phyloP scores from a whole-genome alignment of 805 yeast species.

The Yamadazyma olivae region DNA sequence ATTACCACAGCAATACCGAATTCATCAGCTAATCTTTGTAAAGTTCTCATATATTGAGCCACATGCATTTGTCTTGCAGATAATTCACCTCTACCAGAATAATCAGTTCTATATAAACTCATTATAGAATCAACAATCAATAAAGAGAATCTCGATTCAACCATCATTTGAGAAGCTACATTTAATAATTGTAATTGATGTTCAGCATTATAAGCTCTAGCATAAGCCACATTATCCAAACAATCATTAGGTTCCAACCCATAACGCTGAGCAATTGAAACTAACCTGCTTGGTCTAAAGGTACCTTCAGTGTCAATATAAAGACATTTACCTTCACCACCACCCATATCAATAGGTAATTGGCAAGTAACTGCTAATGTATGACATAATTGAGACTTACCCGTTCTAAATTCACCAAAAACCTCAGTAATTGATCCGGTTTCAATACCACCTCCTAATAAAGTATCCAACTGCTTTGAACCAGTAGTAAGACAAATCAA shows the following conservation, averaged over 20 bases:
- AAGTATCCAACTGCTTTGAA: constrained; percentile 86
- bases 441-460: constrained; percentile 95
- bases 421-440: constrained; percentile 96
- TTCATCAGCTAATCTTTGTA: constrained; percentile 94
- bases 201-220: constrained; percentile 95
- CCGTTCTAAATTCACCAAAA: constrained; percentile 97
- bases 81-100: constrained; percentile 91
- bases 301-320: constrained; percentile 98
- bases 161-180: constrained; percentile 94
- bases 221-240: constrained; percentile 95
- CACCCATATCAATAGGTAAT: constrained; percentile 93
- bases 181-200: constrained; percentile 85
- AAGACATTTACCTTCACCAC: constrained; percentile 96
- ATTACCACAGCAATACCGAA: constrained; percentile 96
- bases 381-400: constrained; percentile 95
- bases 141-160: constrained; percentile 85
- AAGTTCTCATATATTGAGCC: constrained; percentile 85
- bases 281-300: constrained; percentile 86
- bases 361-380: constrained; percentile 97
- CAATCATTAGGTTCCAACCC: constrained; percentile 92
- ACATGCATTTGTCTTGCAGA: constrained; percentile 94
- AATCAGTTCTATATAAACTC: constrained; percentile 95
- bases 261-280: constrained; percentile 86
- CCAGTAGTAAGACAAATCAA: constrained; percentile 94
- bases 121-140: constrained; percentile 95